Evolutionary conservation across 768 basidiomycete species (phyloP).

Genomic region (Coprinellus micaceus): DNA sequence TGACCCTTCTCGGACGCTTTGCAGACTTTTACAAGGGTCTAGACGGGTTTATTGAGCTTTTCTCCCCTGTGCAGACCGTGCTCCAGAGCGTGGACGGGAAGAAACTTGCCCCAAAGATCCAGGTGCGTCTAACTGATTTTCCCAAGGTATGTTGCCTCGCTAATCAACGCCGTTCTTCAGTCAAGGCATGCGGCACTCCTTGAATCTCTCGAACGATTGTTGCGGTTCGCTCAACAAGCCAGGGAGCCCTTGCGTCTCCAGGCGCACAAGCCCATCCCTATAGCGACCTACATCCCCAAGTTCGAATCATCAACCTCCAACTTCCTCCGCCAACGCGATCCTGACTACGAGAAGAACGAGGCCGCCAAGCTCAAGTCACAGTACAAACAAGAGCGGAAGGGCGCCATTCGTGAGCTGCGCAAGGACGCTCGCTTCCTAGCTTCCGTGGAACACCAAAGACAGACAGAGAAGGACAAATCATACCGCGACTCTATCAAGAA

Average conservation of each 20-base stretch:
- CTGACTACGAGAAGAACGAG: conserved; percentile 88
- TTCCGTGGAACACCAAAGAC: conserved; percentile 77
- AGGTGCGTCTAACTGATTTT: conserved; percentile 38
- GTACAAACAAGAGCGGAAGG: conserved; percentile 94
- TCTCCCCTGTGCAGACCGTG: conserved; percentile 59
- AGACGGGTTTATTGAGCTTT: conserved; percentile 84
- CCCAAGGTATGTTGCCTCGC: neutral
- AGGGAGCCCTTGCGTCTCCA: conserved; percentile 83
- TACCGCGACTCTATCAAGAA: conserved; percentile 85
- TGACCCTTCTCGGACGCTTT: conserved; percentile 63
- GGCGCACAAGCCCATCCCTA: conserved; percentile 94
- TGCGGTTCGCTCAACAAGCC: conserved; percentile 68
- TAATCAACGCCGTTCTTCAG: neutral
- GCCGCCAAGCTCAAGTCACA: conserved; percentile 79
- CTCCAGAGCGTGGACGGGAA: conserved; percentile 49
- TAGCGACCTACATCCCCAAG: conserved; percentile 89
- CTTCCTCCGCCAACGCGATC: conserved; percentile 79
- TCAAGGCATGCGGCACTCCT: conserved; percentile 19
- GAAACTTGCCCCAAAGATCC: conserved; percentile 38
- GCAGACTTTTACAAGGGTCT: conserved; percentile 75
- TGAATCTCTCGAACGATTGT: conserved; percentile 54
- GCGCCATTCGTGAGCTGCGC: conserved; percentile 91
- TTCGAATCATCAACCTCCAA: conserved; percentile 78
- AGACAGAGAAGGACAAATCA: conserved; percentile 75
- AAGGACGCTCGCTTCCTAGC: conserved; percentile 96